Evolutionary conservation across 495 filamentous ascomycete genomes (phyloP), one percentile per base, ranked within the genome.

Genomic region (Xylaria sp.): DNA sequence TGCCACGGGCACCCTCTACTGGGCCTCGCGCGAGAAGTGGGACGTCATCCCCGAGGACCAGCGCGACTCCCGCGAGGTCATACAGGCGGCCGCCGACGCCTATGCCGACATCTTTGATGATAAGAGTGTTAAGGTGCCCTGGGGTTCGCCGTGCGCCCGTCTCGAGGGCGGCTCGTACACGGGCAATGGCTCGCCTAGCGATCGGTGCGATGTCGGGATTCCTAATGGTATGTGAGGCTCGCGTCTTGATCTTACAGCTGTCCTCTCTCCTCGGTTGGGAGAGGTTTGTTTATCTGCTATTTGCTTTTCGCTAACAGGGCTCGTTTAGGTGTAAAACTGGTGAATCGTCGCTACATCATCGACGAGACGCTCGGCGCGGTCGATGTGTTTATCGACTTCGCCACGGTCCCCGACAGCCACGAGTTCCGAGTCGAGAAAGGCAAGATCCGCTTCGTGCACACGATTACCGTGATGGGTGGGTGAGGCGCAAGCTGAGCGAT

Each of bases 341-440:
- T 66, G 5, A 82, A 84, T 71, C 74, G 85, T 29, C 81, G 82
- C 43, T 86, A 86, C 68, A 83, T 87, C n/a, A 85, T 87, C 65
- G 85, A 87, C 71, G 83, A 86, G 74, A 81, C 79, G 26, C 72
- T 84, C 26, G 85, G 85, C 2, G 83, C 82, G 7, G 83, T 85
- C 2, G 81, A 83, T 35, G 73, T 85, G 19, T 79, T 85, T 33
- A 73, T 85, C 74, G 81, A 81, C 63, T 86, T 87, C 67, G 75
- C 73, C 0, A 78, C 80, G 37, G 70, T 81, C 24, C 83, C 85
- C 15, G 85, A 87, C 69, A 85, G 82, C 64, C 85, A 87, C 72
- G 81, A 84, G 75, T 87, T 87, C 73, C 73, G 84, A 11, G 77
- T 87, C 0, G 84, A 87, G 75, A 78, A 80, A 14, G 84, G 85